phyloP scores from a whole-genome alignment of 306 rosid species.

The Dalbergia cochinchinensis region DNA sequence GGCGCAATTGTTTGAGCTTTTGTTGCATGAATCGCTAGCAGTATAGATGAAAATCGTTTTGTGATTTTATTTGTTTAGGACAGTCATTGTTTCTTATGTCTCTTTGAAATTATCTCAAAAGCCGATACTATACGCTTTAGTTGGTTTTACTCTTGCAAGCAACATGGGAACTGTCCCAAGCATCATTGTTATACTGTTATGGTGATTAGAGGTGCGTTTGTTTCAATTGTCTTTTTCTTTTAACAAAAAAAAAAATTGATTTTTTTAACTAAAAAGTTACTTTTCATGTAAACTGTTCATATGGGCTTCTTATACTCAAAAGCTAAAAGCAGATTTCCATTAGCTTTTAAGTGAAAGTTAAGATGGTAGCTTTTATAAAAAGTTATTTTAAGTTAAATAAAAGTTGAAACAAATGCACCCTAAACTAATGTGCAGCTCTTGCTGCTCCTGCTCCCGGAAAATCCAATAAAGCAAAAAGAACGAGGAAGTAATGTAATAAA shows the following conservation, averaged over 20 bases:
- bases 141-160: neutral
- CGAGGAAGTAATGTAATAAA: neutral
- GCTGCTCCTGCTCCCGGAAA: neutral
- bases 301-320: too few species aligned
- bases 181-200: too few species aligned
- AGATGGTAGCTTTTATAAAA: too few species aligned
- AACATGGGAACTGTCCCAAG: neutral
- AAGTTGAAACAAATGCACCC: too few species aligned
- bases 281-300: too few species aligned
- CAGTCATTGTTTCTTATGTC: neutral
- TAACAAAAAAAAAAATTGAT: too few species aligned
- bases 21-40: neutral
- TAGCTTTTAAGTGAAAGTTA: too few species aligned
- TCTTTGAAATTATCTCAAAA: conserved; percentile 4
- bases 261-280: too few species aligned
- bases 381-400: too few species aligned
- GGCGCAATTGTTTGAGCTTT: neutral
- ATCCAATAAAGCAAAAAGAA: neutral
- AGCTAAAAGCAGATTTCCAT: too few species aligned
- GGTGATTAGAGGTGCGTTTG: neutral
- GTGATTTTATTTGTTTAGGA: neutral
- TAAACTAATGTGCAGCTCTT: neutral
- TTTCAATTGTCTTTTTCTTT: too few species aligned
- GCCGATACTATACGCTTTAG: neutral
- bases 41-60: too few species aligned